A percentile compares a stretch with the other conserved stretches of the same genome.
Evolutionary conservation across 2,329 filamentous ascomycete species (phyloP).

Genomic region (Eutypa lata): DNA sequence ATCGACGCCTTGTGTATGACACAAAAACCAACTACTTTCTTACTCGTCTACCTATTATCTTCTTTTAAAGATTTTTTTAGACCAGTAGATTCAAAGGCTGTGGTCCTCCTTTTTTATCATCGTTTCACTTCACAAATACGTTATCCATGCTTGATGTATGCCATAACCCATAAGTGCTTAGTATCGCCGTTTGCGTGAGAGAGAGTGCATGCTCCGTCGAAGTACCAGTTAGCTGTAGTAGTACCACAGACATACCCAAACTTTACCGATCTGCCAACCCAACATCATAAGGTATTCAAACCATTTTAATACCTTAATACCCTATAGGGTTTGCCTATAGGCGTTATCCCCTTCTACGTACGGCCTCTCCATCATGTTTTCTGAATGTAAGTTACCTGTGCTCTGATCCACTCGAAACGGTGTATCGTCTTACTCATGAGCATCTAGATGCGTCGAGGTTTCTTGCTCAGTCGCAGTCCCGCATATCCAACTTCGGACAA

Average conservation of each 20-base stretch:
- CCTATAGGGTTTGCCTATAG: neutral
- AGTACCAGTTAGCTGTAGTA: neutral
- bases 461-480: conserved; percentile 92
- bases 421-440: neutral
- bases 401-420: conserved; percentile 1
- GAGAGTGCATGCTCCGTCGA: neutral
- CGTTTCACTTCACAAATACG: neutral
- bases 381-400: neutral
- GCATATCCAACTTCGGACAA: conserved; percentile 71
- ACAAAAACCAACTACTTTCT: neutral
- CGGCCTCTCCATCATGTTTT: neutral
- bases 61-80: too few species aligned
- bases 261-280: neutral
- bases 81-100: neutral
- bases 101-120: neutral
- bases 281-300: neutral
- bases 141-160: neutral
- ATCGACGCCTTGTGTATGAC: neutral
- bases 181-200: neutral
- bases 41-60: neutral
- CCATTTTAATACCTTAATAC: neutral
- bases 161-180: neutral
- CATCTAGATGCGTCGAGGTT: conserved; percentile 87
- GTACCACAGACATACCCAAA: neutral
- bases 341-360: neutral